A percentile compares a stretch with the other conserved stretches of the same genome.
phyloP scores from a whole-genome alignment of 257 asterid species.

The Mitragyna speciosa region DNA sequence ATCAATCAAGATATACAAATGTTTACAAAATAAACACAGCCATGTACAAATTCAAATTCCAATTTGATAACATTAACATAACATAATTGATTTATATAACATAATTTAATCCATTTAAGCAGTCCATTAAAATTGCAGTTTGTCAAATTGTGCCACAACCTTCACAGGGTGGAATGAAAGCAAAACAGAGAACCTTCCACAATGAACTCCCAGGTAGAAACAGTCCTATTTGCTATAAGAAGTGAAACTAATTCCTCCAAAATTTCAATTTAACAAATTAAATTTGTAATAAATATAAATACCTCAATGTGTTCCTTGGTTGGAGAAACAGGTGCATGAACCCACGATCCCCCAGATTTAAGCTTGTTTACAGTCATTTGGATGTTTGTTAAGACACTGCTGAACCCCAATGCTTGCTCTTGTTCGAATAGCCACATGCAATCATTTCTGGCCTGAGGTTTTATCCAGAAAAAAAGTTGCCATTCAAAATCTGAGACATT shows the following conservation, averaged over 20 bases:
- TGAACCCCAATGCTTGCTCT: slow-evolving; percentile 97
- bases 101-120: neutral
- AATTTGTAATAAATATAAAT: neutral
- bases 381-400: slow-evolving; percentile 92
- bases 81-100: neutral
- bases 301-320: slow-evolving; percentile 94
- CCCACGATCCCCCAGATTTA: slow-evolving; percentile 90
- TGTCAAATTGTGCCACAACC: neutral
- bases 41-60: neutral
- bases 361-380: slow-evolving; percentile 94
- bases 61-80: neutral
- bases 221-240: neutral
- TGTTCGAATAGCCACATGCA: slow-evolving; percentile 86
- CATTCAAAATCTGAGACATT: neutral
- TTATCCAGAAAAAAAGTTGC: slow-evolving; percentile 6
- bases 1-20: neutral
- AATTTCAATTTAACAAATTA: neutral
- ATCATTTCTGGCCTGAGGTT: slow-evolving; percentile 68
- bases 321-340: slow-evolving; percentile 98
- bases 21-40: too few species aligned
- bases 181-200: neutral
- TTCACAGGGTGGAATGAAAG: neutral
- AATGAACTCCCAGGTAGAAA: neutral
- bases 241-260: neutral
- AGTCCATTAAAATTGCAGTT: neutral